Evolutionary conservation across 345 rosid genomes (phyloP).

Genomic region (Aurinia saxatilis): DNA sequence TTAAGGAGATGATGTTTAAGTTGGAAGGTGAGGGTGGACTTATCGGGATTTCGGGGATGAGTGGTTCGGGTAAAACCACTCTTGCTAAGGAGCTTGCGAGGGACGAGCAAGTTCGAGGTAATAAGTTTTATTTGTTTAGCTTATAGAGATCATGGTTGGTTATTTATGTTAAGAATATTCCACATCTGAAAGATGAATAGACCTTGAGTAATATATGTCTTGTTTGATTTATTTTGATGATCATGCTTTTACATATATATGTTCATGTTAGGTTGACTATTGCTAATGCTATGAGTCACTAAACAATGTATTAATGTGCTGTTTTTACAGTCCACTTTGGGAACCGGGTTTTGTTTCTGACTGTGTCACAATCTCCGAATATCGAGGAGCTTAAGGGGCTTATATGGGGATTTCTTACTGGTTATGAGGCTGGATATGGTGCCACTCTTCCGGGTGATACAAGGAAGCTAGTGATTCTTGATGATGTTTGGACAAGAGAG

Average conservation of each 20-base stretch:
- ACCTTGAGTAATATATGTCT: no score
- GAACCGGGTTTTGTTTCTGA: slow-evolving; percentile 46
- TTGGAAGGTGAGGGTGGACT: slow-evolving; percentile 23
- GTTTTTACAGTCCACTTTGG: slow-evolving; percentile 42
- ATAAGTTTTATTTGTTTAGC: neutral
- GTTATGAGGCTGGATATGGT: slow-evolving; percentile 22
- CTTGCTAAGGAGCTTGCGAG: slow-evolving; percentile 53
- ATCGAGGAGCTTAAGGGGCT: slow-evolving; percentile 38
- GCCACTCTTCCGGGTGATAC: slow-evolving; percentile 27
- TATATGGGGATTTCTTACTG: slow-evolving; percentile 43
- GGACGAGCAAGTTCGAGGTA: slow-evolving; percentile 61
- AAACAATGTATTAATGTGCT: neutral
- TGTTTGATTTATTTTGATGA: neutral
- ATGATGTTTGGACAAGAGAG: slow-evolving; percentile 73
- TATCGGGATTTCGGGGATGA: slow-evolving; percentile 72
- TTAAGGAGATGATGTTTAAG: slow-evolving; percentile 59
- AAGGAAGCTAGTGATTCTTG: slow-evolving; percentile 52
- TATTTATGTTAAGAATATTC: no score
- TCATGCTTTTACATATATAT: neutral
- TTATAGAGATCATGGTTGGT: neutral
- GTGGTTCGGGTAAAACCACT: slow-evolving; percentile 42
- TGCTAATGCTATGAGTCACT: neutral
- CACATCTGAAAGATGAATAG: no score
- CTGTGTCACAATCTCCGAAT: slow-evolving; percentile 80
- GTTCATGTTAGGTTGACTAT: neutral